Evolutionary conservation across 331 rosid genomes (phyloP).

Genomic region (Acacia concinna): DNA sequence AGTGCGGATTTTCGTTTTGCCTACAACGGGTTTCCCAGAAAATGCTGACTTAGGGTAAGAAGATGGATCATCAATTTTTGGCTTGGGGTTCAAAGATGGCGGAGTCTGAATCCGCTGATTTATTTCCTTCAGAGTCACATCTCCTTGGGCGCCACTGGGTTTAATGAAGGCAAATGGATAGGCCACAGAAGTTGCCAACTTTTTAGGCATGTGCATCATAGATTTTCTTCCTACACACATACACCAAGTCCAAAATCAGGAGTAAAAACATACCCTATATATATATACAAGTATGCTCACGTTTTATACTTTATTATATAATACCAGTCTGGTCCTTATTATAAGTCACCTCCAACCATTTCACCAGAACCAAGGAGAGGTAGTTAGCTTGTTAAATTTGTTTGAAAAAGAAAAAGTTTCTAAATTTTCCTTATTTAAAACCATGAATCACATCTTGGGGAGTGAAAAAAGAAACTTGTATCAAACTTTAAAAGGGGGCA

Average conservation of each 20-base stretch:
- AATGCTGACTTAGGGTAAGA: conserved; percentile 88
- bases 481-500: no score
- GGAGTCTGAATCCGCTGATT: conserved; percentile 88
- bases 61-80: conserved; percentile 52
- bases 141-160: conserved; percentile 96
- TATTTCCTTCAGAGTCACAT: conserved; percentile 91
- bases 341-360: no score
- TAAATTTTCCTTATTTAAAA: no score
- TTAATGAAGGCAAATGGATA: conserved; percentile 96
- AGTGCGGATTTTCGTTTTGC: conserved; percentile 85
- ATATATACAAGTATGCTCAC: conserved; percentile 5
- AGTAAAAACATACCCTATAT: neutral
- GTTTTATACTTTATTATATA: neutral
- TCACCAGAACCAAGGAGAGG: no score
- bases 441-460: no score
- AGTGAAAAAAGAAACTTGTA: no score
- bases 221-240: conserved; percentile 57
- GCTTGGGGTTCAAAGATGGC: conserved; percentile 61
- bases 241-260: conserved; percentile 10
- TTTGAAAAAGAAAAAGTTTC: no score
- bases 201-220: conserved; percentile 61
- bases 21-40: conserved; percentile 98
- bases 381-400: no score
- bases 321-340: no score
- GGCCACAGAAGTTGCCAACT: conserved; percentile 82